Percentiles rank a stretch among this genome's conserved stretches.
phyloP scores from a whole-genome alignment of 2,329 filamentous ascomycete genomes.

The Acephala macrosclerotiorum region DNA sequence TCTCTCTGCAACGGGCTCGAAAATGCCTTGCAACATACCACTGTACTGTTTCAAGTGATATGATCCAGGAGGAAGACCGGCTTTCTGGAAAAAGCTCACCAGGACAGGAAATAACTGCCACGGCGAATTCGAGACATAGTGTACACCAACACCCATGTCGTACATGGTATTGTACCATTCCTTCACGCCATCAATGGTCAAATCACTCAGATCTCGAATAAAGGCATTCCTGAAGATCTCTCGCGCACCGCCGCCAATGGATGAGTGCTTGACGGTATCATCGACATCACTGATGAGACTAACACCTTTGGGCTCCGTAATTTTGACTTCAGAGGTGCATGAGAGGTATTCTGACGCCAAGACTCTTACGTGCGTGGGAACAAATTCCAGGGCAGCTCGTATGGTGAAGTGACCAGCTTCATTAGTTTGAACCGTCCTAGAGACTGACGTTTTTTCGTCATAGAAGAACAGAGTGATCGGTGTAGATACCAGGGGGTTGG shows the following conservation, averaged over 20 bases:
- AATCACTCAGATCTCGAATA: conserved; percentile 80
- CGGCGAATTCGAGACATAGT: conserved; percentile 99
- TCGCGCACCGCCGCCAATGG: conserved; percentile 83
- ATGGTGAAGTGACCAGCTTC: conserved; percentile 88
- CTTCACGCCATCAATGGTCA: conserved; percentile 85
- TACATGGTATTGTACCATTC: conserved; percentile 88
- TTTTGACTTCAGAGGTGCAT: conserved; percentile 76
- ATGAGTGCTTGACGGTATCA: conserved; percentile 96
- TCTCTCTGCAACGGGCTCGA: conserved; percentile 93
- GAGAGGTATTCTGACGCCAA: conserved; percentile 87
- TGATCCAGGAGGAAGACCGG: conserved; percentile 84
- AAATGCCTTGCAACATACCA: conserved; percentile 97
- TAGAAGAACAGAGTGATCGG: conserved; percentile 96
- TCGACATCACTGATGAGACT: conserved; percentile 98
- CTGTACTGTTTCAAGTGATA: conserved; percentile 96
- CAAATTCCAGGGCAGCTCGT: conserved; percentile 83
- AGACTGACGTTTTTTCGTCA: conserved; percentile 82
- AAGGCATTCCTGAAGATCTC: conserved; percentile 98
- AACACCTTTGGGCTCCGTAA: conserved; percentile 81
- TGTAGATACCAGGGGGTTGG: conserved; percentile 77
- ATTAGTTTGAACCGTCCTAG: conserved; percentile 84
- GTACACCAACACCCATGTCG: conserved; percentile 83
- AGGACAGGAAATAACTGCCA: conserved; percentile 97
- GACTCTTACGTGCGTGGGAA: conserved; percentile 88
- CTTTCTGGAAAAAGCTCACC: conserved; percentile 81